Evolutionary conservation across 208 protist species (phyloP), one percentile per base, ranked within the genome.

Genomic region (Willaertia magna): DNA sequence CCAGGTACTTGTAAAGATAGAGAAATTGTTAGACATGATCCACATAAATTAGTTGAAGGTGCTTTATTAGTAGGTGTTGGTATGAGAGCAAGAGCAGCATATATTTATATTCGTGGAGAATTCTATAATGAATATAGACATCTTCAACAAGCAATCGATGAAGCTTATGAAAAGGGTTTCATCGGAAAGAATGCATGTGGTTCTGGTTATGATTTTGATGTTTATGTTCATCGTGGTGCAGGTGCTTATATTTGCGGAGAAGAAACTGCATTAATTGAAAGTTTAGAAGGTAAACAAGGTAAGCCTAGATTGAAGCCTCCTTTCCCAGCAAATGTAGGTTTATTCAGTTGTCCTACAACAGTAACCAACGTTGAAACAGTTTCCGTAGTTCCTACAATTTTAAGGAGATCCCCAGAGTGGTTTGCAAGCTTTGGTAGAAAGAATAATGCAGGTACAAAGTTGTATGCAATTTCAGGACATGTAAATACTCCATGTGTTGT

Each of bases 231-330:
- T 90, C 91, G 95, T 86, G 98, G 97, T 84, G 97, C 96, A 20
- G 98, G 98, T 22, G 98, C 98, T 26, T 99, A 99, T 91, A 99
- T 99, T 89, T 99, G 98, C 87, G 98, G 98, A 40, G 98, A 99
- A 89, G 97, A 99, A 89, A 99, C 98, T 51, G 95, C 94, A 12
- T 96, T 99, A 91, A 97, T 99, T 79, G 95, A 98, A 85, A 96
- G 92, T 74, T 85, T 99, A 42, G 97, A 99, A 88, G 97, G 98
- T 47, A 97, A 97, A 51, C 94, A 91, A 74, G 97, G 97, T 61
- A 98, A 99, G 89, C 97, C 97, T 61, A 92, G 97, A 78, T 92
- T 99, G 86, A 99, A 99, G 93, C 98, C 98, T 52, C 98, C 97
- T 20, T 99, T 99, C 91, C 98, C 98, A 4, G 98, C 98, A 18